Evolutionary conservation across 768 basidiomycete species (phyloP).

Genomic region (Lactarius pseudohatsudake): DNA sequence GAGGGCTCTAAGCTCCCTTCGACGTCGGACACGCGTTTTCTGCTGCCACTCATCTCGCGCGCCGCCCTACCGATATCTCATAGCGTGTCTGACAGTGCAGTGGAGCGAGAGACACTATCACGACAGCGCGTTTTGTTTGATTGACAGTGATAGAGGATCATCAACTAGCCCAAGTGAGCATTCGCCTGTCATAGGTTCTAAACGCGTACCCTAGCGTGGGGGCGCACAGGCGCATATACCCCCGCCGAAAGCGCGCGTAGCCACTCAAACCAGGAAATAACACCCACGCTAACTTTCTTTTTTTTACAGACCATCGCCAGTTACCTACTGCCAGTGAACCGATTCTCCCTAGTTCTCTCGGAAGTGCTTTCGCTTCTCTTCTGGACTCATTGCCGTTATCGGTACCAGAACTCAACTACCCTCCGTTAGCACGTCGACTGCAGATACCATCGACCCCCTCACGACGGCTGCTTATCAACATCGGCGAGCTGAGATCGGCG

Average conservation of each 20-base stretch:
- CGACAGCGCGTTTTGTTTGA: slow-evolving; percentile 55
- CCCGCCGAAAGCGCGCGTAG: not conserved
- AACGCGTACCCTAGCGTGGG: slow-evolving; percentile 2
- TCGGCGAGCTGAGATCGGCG: too few relatives aligned
- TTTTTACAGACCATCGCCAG: slow-evolving; percentile 9
- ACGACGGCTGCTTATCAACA: too few relatives aligned
- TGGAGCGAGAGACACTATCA: slow-evolving; percentile 40
- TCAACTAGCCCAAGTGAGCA: slow-evolving; percentile 44
- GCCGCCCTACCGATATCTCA: slow-evolving; percentile 25
- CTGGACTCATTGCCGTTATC: not conserved
- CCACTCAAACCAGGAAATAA: not conserved
- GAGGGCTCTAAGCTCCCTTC: slow-evolving; percentile 37
- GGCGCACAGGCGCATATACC: slow-evolving; percentile 6
- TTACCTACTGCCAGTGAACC: slow-evolving; percentile 25
- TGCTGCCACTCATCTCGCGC: slow-evolving; percentile 43
- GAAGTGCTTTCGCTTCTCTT: slow-evolving; percentile 13
- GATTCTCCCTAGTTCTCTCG: slow-evolving; percentile 10
- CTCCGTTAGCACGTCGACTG: too few relatives aligned
- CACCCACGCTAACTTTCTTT: not conserved
- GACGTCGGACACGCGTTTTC: slow-evolving; percentile 26
- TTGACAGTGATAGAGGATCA: slow-evolving; percentile 51
- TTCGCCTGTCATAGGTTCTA: slow-evolving; percentile 30
- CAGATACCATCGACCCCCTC: too few relatives aligned
- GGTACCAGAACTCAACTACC: too few relatives aligned
- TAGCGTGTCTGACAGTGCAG: slow-evolving; percentile 40